These are phyloP conservation scores for Penicillium sp. DNA, from an alignment of 2,329 filamentous ascomycete species.

Conservation along the genomic window DNA sequence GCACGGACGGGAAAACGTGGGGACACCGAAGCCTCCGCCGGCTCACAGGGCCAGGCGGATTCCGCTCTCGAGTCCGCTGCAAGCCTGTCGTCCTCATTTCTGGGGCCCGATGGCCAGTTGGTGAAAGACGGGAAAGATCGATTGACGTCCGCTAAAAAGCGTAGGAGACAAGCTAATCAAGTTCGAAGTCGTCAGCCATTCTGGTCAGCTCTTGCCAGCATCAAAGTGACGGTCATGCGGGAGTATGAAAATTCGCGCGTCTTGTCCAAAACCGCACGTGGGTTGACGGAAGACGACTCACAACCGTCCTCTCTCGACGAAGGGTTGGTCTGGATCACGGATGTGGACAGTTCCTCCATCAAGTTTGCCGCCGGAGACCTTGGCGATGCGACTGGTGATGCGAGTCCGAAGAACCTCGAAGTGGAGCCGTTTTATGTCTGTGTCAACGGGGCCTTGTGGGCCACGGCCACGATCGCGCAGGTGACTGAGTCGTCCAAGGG, in stretches of 20 bases:
- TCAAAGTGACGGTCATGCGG: conserved; percentile 93
- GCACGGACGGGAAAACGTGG: conserved; percentile 39
- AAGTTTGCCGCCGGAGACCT: conserved; percentile 44
- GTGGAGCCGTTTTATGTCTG: conserved; percentile 59
- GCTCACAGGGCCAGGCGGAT: conserved; percentile 38
- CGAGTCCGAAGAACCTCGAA: conserved; percentile 23
- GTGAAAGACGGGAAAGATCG: conserved; percentile 52
- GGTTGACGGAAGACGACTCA: conserved; percentile 38
- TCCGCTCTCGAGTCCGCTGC: conserved; percentile 40
- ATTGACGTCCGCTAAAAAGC: conserved; percentile 65
- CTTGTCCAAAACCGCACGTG: conserved; percentile 34
- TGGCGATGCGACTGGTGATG: conserved; percentile 31
- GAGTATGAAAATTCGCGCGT: conserved; percentile 72
- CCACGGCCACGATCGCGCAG: conserved; percentile 51
- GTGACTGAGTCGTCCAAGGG: conserved; percentile 41
- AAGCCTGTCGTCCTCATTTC: conserved; percentile 35
- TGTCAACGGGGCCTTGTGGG: conserved; percentile 61
- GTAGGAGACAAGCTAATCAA: conserved; percentile 84
- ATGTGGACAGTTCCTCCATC: conserved; percentile 43
- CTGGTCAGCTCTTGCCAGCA: conserved; percentile 90
- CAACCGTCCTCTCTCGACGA: conserved; percentile 38
- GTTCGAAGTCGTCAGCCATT: conserved; percentile 85
- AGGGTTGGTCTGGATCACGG: conserved; percentile 44
- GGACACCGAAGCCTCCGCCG: conserved; percentile 43
- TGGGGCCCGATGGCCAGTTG: conserved; percentile 41